Conservation (phyloP, 2,329 filamentous ascomycete genomes). For the Gaeumannomyces tritici region DNA sequence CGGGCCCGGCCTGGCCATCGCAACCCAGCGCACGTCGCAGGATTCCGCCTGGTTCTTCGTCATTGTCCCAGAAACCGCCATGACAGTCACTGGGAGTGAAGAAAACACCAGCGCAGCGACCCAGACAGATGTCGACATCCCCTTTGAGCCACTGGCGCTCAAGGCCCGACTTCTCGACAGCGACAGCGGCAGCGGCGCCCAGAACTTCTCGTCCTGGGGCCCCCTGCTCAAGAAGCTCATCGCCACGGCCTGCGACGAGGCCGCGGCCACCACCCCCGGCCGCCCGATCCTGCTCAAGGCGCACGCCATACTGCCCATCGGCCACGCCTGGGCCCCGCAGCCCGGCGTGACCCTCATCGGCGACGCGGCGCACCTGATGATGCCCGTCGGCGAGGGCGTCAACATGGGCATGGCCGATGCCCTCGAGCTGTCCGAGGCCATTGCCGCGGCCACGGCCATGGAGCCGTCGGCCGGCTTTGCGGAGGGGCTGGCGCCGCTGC, state of each 20-base stretch:
- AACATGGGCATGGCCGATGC: conserved; percentile 43
- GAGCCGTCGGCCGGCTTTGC: conserved; percentile 8
- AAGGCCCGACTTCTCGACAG: conserved; percentile 13
- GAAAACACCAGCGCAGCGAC: background rate
- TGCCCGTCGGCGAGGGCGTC: conserved; percentile 42
- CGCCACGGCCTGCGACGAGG: conserved; percentile 16
- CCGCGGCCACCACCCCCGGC: conserved; percentile 8
- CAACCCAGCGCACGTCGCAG: conserved; percentile 19
- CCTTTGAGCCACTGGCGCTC: background rate
- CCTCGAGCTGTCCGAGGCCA: conserved; percentile 26
- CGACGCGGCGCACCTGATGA: conserved; percentile 45
- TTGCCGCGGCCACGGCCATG: conserved; percentile 12
- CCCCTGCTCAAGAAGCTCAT: conserved; percentile 17
- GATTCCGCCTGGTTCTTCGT: conserved; percentile 20
- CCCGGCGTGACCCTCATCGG: conserved; percentile 39
- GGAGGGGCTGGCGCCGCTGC: conserved; percentile 8
- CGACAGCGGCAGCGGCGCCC: conserved; percentile 1
- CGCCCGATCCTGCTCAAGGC: conserved; percentile 13
- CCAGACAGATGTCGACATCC: background rate
- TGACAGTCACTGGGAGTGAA: background rate
- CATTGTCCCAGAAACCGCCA: conserved; percentile 12
- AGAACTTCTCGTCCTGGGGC: conserved; percentile 16
- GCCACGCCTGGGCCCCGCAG: conserved; percentile 27
- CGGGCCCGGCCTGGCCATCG: conserved; percentile 23
- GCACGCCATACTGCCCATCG: conserved; percentile 31